Evolutionary conservation across 169 alveolate genomes (phyloP).

Genomic region (Plasmodium coatneyi): DNA sequence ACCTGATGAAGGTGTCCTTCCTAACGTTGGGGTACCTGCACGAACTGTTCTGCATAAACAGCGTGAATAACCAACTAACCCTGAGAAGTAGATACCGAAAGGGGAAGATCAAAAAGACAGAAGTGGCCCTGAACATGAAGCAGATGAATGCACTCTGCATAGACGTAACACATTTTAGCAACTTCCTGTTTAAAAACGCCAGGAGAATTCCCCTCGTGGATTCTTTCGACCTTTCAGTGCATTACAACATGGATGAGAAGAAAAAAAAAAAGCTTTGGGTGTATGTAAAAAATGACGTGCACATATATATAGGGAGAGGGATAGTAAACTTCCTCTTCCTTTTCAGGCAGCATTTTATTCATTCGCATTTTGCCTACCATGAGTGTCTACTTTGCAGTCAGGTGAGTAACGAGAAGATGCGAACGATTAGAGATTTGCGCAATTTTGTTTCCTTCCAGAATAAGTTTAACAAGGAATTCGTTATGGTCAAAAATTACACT

Average conservation of each 20-base stretch:
- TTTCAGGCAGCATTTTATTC: slow-evolving; percentile 6
- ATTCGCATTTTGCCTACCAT: slow-evolving; percentile 20
- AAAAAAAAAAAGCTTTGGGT: slow-evolving; percentile 23
- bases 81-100: background rate
- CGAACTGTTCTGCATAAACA: slow-evolving; percentile 32
- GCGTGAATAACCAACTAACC: slow-evolving; percentile 18
- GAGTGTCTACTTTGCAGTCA: background rate
- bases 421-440: slow-evolving; percentile 10
- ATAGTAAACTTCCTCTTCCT: slow-evolving; percentile 30
- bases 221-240: slow-evolving; percentile 18
- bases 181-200: slow-evolving; percentile 10
- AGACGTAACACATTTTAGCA: background rate
- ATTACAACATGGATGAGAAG: slow-evolving; percentile 11
- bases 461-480: background rate
- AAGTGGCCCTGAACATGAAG: background rate
- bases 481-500: slow-evolving; percentile 35
- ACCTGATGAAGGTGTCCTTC: slow-evolving; percentile 22
- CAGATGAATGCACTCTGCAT: background rate
- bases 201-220: slow-evolving; percentile 8
- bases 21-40: slow-evolving; percentile 19
- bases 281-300: slow-evolving; percentile 33
- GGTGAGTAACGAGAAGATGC: background rate
- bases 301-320: slow-evolving; percentile 3
- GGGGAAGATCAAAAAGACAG: background rate
- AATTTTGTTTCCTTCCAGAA: background rate